These are phyloP conservation scores for Selaginella tamariscina DNA, from an alignment of 75 land plant genomes.

Conservation along the genomic window DNA sequence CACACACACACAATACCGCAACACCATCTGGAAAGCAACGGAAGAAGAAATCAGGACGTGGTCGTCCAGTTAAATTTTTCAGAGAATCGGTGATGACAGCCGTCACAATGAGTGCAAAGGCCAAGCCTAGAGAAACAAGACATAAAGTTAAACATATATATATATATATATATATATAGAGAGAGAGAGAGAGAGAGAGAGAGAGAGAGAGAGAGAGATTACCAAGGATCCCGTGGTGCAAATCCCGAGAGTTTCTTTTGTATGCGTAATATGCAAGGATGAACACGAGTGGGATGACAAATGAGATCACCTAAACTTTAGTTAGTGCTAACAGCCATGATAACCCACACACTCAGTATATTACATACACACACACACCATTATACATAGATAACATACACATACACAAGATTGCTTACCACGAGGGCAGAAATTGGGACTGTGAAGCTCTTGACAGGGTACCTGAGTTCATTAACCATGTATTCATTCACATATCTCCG, in stretches of 20 bases:
- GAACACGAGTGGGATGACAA: background rate
- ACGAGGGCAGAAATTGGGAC: background rate
- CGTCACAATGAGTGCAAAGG: conserved; percentile 53
- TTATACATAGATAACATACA: background rate
- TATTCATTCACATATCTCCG: background rate
- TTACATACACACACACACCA: too few species aligned
- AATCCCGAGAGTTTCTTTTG: background rate
- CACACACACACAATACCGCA: conserved; percentile 29
- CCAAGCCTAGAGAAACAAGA: conserved; percentile 40
- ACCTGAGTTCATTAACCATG: background rate
- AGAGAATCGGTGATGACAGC: conserved; percentile 71
- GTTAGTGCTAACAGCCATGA: too few species aligned
- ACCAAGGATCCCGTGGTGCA: background rate
- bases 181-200: too few species aligned
- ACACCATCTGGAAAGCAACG: conserved; percentile 87
- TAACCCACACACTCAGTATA: too few species aligned
- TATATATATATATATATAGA: too few species aligned
- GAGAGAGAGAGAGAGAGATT: background rate
- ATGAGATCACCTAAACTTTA: background rate
- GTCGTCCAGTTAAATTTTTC: conserved; percentile 85
- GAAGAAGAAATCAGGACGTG: conserved; percentile 90
- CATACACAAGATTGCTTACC: background rate
- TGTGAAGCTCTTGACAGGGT: background rate
- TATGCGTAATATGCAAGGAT: background rate
- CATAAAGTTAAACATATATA: background rate